These are phyloP conservation scores for Glycine tomentella DNA, from an alignment of 306 rosid genomes.

Conservation along the genomic window DNA sequence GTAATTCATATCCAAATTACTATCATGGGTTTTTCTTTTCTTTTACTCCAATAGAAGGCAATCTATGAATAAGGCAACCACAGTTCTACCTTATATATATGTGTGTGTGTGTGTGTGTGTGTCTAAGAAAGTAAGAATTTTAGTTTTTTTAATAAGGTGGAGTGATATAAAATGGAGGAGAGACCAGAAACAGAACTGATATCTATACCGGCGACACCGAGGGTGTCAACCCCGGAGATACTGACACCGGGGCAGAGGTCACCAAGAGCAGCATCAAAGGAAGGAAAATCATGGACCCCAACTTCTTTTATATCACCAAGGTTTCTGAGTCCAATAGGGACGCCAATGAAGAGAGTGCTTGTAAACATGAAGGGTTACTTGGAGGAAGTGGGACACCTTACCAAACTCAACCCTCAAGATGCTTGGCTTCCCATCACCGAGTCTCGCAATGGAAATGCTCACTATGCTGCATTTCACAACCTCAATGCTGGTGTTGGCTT, in stretches of 20 bases:
- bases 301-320: slow-evolving; percentile 96
- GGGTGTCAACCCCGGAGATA: slow-evolving; percentile 93
- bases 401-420: slow-evolving; percentile 97
- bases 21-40: not conserved
- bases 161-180: slow-evolving; percentile 72
- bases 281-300: slow-evolving; percentile 95
- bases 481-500: slow-evolving; percentile 99
- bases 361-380: slow-evolving; percentile 94
- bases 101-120: not conserved
- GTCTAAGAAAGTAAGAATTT: not conserved
- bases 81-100: not conserved
- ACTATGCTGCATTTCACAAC: slow-evolving; percentile 96
- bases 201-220: slow-evolving; percentile 94
- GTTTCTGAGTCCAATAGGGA: slow-evolving; percentile 96
- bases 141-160: not conserved
- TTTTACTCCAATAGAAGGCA: not conserved
- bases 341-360: slow-evolving; percentile 96
- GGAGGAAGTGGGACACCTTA: slow-evolving; percentile 96
- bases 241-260: slow-evolving; percentile 94
- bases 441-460: slow-evolving; percentile 97
- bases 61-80: not conserved
- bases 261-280: slow-evolving; percentile 79
- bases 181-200: slow-evolving; percentile 96
- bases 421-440: slow-evolving; percentile 99
- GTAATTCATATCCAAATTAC: not conserved